Base-by-base conservation (phyloP, 306 rosid species). In the Heteromeles arbutifolia region DNA sequence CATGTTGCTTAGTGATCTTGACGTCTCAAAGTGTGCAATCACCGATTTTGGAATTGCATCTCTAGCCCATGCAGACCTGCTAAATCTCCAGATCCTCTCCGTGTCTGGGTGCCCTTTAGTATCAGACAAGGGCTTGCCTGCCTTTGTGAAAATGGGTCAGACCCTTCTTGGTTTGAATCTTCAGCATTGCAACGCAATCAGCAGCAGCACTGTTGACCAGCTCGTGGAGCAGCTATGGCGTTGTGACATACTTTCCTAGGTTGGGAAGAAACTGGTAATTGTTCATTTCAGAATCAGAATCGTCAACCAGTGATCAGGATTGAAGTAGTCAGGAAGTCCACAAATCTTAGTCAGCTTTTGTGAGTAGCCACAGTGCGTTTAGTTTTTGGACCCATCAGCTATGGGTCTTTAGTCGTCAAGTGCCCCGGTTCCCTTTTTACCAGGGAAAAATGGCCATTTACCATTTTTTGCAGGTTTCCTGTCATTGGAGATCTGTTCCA, bases 181-280 rank as follows among this genome's bases (percentile, higher is more conserved):
- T 62, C 89, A 77, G 79, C 83, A 82, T 61, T 96, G 99, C 90
- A 92, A 86, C 4, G 82, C 77, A 37, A 86, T 90, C 84, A 86
- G 91, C 86, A 74, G 82, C 73, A 75, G 86, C 71, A 31, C 88
- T 0, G 84, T 91, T 25, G 85, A 82, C 69, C 80, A 41, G 77
- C 96, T 96, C 73, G 59, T 81, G 77, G 87, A 84, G 69, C 86
- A 70, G 75, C 88, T 90, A 24, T 90, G 92, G 96, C 86, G 80
- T 77, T 92, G 97, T 74, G 96, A 96, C 78, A 87, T 90, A 84
- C 96, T 96, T 78, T 75, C 73, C 76, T 96, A 82, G 90, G 78
- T 75, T 54, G 12, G 17, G 79, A 82, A 70, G 54, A 26, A 45
- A 9, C n/a, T 56, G 39, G 29, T 62, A 39, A 58, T 39, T 64